Evolutionary conservation across 2,329 filamentous ascomycete species (phyloP), one percentile per base, ranked within the genome.

Genomic region (Xylariomycetidae sp.): DNA sequence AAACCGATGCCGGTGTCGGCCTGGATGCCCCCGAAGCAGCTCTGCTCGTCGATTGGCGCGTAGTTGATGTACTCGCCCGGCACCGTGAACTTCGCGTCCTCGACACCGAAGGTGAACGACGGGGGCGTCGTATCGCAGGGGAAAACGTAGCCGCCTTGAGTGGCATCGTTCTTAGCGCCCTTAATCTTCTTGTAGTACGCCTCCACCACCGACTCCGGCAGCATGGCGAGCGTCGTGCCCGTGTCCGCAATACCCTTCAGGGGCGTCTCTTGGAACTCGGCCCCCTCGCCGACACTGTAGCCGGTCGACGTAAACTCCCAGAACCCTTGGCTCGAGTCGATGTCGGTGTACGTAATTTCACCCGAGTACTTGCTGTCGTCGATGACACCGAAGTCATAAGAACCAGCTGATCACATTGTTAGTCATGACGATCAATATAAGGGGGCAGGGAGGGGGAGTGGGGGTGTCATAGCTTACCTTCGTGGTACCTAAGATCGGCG

Each of bases 11-110:
- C 49, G 3, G 35, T 29, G 38, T 45, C 47, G 27, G 48, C 59
- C 66, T 85, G 81, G 36, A 85, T 70, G 27, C 79, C 80, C 37
- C 81, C 81, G 49, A 68, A 82, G 68, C 80, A 84, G 26, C 37
- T 64, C 5, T 48, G 55, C 19, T 53, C 60, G n/a, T 63, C 64
- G 26, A 67, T 55, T 17, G 61, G 53, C 0, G 68, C 60, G 52
- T 69, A 78, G 44, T 66, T 68, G 39, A 78, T 58, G 43, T 65
- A 62, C 6, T 54, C 40, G 5, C 70, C 70, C 2, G 70, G 64
- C 19, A 79, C 62, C 25, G 61, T 71, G 29, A 68, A 67, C 44
- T 65, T 60, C 39, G 64, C 55, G 29, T 49, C 47, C n/a, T 65
- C 70, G 25, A 77, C 56, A 3, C 64, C 63, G 44, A 76, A 63